Base-by-base conservation (phyloP, 2,329 filamentous ascomycete genomes). In the Pyrenophora tritici-repentis region DNA sequence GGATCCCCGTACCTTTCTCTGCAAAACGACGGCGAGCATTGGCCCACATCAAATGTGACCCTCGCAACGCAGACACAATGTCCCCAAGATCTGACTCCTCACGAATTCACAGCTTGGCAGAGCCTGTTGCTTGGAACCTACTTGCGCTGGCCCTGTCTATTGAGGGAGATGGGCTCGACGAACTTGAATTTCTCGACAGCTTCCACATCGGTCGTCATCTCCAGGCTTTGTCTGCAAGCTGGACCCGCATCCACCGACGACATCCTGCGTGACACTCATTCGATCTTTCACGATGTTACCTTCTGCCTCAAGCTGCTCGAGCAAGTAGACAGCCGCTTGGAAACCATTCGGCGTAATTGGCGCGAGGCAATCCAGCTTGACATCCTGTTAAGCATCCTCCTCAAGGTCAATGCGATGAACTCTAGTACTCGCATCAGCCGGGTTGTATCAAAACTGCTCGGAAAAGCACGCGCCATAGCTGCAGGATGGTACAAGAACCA, bases 131-230 rank as follows among this genome's bases (percentile, higher is more conserved):
- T 76, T 0, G 81, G 81, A 0, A 72, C 70, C 9, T 56, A 66
- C 4, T 68, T 78, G 1, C 73, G 79, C 6, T 81, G 81, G 78
- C 61, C 70, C 2, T 72, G 75, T 1, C 73, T 84, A 1, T 61
- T 82, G 0, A 46, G 75, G 0, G 79, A 83, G 52, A 64, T 84
- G 3, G 80, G 73, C 0, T 75, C 78, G 0, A 76, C 80, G 73
- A 80, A 17, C 50, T 42, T 89, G 3, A 86, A 88, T 56, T 82
- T 88, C 55, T 82, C 80, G 41, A 79, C 75, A 1, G 76, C 81
- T 36, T 73, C 76, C 1, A 81, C 81, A 0, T 73, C 75, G 9
- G 47, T 72, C 0, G 58, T 87, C 0, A 63, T 88, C 3, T 71
- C 71, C 3, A 79, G 82, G 9, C 71, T 87, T 3, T 74, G 78